Base-by-base conservation (phyloP, 2,329 filamentous ascomycete species). In the Whalleya microplaca region DNA sequence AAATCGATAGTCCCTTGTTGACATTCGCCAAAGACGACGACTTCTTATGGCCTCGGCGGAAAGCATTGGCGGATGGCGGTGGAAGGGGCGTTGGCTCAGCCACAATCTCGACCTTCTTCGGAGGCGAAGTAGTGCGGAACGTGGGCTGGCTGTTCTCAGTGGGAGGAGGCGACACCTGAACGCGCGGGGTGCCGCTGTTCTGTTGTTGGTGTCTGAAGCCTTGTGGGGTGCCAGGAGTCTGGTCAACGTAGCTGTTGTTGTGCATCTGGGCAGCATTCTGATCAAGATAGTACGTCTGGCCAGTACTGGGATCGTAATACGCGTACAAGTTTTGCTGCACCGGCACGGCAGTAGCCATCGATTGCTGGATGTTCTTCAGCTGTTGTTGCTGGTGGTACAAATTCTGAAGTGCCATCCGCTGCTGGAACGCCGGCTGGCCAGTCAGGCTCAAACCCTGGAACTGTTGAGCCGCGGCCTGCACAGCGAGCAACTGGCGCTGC, bases 31-130 rank as follows among this genome's bases (percentile, higher is more conserved):
- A 81, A 4, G 94, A 96, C 20, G 87, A 85, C 10, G 86, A 85
- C 84, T 97, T 97, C 82, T 96, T 95, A 77, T 98, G 94, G 54
- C 91, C 90, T 56, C 92, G 91, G 61, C 93, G 93, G 82, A 96
- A 96, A 44, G 92, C 92, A 69, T 93, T 95, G 64, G 90, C 91
- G 53, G 92, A 96, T 56, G 92, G 91, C 23, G 92, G 92, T 50
- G 92, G 92, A 51, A 96, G 84, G 41, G 92, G 91, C 2, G 76
- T 74, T 14, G 81, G 78, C 65, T 90, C 86, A 14, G 84, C 84
- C 4, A 89, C 90, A 18, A 91, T 89, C 48, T 88, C 83, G 46
- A 84, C 83, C 69, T 87, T 84, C 73, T 85, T 86, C 16, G 85
- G 84, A 29, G 87, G 84, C 7, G 87, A 85, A 60, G 80, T 84